Conservation (phyloP, 192 early-diverging fungal species). For the Coemansia sp. region DNA sequence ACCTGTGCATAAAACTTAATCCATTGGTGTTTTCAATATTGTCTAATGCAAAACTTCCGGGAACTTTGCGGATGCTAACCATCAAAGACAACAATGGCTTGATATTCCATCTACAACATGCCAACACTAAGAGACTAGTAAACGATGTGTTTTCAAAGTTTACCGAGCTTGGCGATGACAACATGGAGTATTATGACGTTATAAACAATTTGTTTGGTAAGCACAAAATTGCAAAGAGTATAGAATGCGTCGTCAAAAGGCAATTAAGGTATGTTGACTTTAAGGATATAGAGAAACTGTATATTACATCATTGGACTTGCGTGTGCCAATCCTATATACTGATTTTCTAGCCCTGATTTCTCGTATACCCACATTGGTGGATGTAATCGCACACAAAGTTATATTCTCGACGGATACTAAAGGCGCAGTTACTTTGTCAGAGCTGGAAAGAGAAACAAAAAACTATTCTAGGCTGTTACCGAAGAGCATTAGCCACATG, state of each 20-base stretch:
- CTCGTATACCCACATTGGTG: neutral
- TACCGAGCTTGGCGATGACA: neutral
- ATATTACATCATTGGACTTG: neutral
- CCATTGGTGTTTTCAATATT: conserved; percentile 3
- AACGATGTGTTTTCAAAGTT: neutral
- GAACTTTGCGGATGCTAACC: neutral
- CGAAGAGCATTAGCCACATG: neutral
- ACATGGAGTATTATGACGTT: neutral
- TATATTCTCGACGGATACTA: neutral
- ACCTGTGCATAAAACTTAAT: neutral
- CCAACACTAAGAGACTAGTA: neutral
- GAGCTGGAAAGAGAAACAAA: neutral
- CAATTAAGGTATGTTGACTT: neutral
- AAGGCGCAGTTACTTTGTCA: neutral
- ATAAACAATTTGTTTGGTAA: neutral
- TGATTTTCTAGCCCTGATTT: neutral
- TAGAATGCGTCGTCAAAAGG: neutral
- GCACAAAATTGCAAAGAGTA: neutral
- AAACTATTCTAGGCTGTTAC: neutral
- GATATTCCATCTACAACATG: neutral
- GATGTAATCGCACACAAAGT: neutral
- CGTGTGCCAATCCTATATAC: neutral
- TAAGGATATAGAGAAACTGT: neutral
- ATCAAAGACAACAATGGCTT: neutral
- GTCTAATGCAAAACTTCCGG: neutral